phyloP scores from a whole-genome alignment of 1,284 basidiomycete species.

The Naganishia sp. region DNA sequence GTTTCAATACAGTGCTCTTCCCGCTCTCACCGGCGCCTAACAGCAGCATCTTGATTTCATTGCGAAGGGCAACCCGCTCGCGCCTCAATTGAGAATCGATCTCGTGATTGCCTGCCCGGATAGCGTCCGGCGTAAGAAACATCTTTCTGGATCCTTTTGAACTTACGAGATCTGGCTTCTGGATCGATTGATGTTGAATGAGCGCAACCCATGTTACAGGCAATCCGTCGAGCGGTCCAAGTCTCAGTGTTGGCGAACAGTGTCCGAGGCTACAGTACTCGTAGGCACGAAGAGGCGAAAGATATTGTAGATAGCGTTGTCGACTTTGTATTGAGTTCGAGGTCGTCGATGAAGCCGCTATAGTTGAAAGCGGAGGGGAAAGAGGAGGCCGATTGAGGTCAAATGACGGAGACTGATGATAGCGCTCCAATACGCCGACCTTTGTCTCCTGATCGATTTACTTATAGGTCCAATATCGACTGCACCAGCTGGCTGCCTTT shows the following conservation, averaged over 20 bases:
- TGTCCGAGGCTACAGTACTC: neutral
- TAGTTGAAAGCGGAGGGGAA: too few relatives aligned
- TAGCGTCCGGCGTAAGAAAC: neutral
- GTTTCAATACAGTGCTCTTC: conserved; percentile 88
- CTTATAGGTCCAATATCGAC: too few relatives aligned
- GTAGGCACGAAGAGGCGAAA: neutral
- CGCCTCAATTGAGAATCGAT: conserved; percentile 94
- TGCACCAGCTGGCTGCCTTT: too few relatives aligned
- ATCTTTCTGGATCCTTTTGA: neutral
- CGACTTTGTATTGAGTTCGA: too few relatives aligned
- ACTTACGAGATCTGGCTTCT: conserved; percentile 54
- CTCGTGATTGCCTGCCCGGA: conserved; percentile 69
- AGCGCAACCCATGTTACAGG: conserved; percentile 54
- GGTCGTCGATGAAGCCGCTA: too few relatives aligned
- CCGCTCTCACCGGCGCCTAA: conserved; percentile 90
- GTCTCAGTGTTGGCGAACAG: too few relatives aligned
- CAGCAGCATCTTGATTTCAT: conserved; percentile 87
- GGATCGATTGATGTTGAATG: conserved; percentile 53
- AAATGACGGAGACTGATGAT: too few relatives aligned
- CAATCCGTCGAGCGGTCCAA: neutral
- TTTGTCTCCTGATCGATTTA: too few relatives aligned
- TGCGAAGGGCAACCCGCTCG: conserved; percentile 87
- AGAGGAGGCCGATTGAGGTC: too few relatives aligned
- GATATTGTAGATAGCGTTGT: too few relatives aligned
- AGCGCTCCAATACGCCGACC: too few relatives aligned